A percentile compares a stretch with the other conserved stretches of the same genome.
Conservation (phyloP, 2,329 filamentous ascomycete genomes). For the Fusarium humuli region DNA sequence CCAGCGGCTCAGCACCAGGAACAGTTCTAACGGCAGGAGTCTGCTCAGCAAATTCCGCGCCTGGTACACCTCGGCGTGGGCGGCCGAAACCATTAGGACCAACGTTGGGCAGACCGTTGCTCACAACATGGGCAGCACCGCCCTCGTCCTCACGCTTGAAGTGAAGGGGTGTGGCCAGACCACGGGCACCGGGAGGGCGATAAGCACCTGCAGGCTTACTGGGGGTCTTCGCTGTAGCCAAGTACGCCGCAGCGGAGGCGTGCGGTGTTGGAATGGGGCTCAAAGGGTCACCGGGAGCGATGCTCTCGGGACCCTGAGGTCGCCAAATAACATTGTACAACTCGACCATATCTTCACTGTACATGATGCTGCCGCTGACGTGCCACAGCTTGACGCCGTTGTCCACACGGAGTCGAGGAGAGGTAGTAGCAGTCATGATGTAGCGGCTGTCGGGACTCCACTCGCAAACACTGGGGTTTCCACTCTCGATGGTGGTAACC, state of each 20-base stretch:
- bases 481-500: constrained; percentile 92
- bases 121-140: constrained; percentile 83
- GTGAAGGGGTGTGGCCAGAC: constrained; percentile 86
- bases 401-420: constrained; percentile 92
- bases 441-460: constrained; percentile 97
- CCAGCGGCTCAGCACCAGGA: constrained; percentile 71
- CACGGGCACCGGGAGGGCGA: constrained; percentile 91
- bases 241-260: constrained; percentile 81
- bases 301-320: constrained; percentile 73
- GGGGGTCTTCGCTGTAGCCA: constrained; percentile 90
- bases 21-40: constrained; percentile 76
- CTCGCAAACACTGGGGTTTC: constrained; percentile 94
- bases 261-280: constrained; percentile 81
- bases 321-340: constrained; percentile 93
- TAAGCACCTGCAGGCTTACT: constrained; percentile 98
- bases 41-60: constrained; percentile 79
- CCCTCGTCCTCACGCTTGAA: constrained; percentile 99
- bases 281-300: constrained; percentile 76
- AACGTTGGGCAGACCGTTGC: constrained; percentile 79
- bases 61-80: constrained; percentile 82
- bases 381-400: constrained; percentile 98
- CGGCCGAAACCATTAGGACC: constrained; percentile 83
- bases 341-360: constrained; percentile 94
- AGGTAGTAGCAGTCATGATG: constrained; percentile 97
- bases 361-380: constrained; percentile 88